phyloP scores from a whole-genome alignment of 306 rosid species.

The Cicer arietinum region DNA sequence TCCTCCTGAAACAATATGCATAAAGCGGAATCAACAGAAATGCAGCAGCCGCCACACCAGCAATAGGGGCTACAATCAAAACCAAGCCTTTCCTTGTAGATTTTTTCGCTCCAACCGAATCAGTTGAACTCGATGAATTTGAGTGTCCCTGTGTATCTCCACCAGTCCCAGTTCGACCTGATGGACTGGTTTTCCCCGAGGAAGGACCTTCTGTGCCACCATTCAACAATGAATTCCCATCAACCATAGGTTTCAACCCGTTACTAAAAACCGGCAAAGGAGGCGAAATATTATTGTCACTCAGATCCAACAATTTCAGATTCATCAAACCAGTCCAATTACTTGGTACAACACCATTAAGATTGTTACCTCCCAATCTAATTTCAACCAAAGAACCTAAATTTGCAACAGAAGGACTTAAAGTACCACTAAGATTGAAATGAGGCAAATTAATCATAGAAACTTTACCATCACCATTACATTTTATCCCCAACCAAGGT shows the following conservation, averaged over 20 bases:
- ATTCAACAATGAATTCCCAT: constrained; percentile 51
- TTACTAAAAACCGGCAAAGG: constrained; percentile 71
- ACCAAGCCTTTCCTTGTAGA: constrained; percentile 48
- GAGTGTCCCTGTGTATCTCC: constrained; percentile 38
- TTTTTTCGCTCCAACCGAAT: constrained; percentile 27
- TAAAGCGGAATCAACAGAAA: constrained; percentile 74
- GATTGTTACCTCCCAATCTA: constrained; percentile 62
- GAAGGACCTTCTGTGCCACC: constrained; percentile 42
- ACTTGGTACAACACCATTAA: constrained; percentile 68
- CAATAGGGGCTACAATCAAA: constrained; percentile 61
- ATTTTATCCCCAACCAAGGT: constrained; percentile 79
- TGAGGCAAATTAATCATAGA: constrained; percentile 68
- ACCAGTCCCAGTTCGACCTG: constrained; percentile 48
- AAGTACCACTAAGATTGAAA: constrained; percentile 65
- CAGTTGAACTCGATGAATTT: constrained; percentile 31
- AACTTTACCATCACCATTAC: constrained; percentile 58
- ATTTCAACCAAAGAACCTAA: constrained; percentile 66
- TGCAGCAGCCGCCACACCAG: constrained; percentile 74
- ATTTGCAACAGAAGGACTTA: constrained; percentile 83
- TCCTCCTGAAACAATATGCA: constrained; percentile 66
- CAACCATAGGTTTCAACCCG: constrained; percentile 56
- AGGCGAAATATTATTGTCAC: constrained; percentile 72
- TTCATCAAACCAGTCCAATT: constrained; percentile 72
- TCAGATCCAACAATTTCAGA: constrained; percentile 75
- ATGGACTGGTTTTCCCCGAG: constrained; percentile 36